A percentile compares a stretch with the other conserved stretches of the same genome.
These are phyloP conservation scores for Lolium perenne DNA, from an alignment of 176 grass and related monocot species.

Conservation along the genomic window DNA sequence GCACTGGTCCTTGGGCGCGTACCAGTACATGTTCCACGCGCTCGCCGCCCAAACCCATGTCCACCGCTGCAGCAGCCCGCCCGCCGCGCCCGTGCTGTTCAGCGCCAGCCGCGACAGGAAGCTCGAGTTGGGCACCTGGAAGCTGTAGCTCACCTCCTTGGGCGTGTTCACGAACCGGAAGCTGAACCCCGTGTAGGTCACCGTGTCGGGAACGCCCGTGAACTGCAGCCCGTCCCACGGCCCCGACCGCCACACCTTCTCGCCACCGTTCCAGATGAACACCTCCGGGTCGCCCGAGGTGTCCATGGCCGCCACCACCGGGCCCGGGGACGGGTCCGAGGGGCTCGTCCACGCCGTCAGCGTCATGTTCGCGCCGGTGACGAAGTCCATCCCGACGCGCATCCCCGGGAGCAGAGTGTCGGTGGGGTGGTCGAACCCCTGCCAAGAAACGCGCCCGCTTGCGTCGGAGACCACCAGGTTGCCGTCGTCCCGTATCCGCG, in stretches of 20 bases:
- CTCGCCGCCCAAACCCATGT: conserved; percentile 26
- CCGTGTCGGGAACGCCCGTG: conserved; percentile 62
- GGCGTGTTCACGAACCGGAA: conserved; percentile 58
- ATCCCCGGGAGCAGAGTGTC: conserved; percentile 69
- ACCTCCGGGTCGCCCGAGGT: conserved; percentile 58
- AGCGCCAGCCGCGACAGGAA: conserved; percentile 47
- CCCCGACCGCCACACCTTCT: conserved; percentile 50
- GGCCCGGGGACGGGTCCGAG: conserved; percentile 58
- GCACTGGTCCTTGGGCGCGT: conserved; percentile 68
- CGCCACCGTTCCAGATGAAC: conserved; percentile 42
- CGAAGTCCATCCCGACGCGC: conserved; percentile 61
- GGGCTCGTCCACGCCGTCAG: conserved; percentile 62
- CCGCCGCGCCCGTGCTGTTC: conserved; percentile 27
- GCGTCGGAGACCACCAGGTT: conserved; percentile 48
- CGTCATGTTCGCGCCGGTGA: conserved; percentile 36
- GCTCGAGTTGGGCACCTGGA: conserved; percentile 36
- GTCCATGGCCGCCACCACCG: conserved; percentile 38
- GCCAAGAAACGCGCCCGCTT: conserved; percentile 46
- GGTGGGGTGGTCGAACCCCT: conserved; percentile 77
- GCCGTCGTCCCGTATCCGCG: conserved; percentile 47
- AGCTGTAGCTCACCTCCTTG: conserved; percentile 55
- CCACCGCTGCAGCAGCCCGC: conserved; percentile 57
- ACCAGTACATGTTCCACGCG: conserved; percentile 65
- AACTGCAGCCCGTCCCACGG: conserved; percentile 68
- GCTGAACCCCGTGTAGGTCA: conserved; percentile 40